Conservation (phyloP, 306 rosid genomes). For the Boehmeria nivea region DNA sequence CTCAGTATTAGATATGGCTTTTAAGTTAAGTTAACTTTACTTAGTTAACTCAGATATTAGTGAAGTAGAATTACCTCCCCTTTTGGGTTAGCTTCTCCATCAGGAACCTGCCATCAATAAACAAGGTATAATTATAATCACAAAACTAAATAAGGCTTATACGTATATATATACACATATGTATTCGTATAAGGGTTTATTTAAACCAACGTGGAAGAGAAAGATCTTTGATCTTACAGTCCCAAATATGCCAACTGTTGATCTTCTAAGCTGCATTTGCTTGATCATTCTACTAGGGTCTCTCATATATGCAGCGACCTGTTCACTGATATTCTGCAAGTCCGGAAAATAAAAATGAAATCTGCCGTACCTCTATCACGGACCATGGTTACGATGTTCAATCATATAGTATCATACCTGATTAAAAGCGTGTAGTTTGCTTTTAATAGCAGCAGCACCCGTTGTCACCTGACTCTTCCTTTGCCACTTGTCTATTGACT, state of each 20-base stretch:
- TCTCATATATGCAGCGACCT: conserved; percentile 82
- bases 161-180: background rate
- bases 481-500: conserved; percentile 85
- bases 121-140: background rate
- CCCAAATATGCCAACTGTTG: conserved; percentile 55
- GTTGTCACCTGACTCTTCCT: conserved; percentile 84
- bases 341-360: conserved; percentile 1
- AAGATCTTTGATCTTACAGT: conserved; percentile 40
- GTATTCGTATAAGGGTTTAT: background rate
- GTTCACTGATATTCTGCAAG: conserved; percentile 69
- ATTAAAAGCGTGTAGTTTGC: conserved; percentile 79
- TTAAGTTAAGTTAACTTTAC: no score
- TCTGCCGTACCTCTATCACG: background rate
- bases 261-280: conserved; percentile 72
- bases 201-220: background rate
- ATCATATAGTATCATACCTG: conserved; percentile 58
- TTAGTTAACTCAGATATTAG: no score
- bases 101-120: conserved; percentile 42
- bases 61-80: conserved; percentile 40
- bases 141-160: no score
- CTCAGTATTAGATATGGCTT: background rate
- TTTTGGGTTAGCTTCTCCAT: conserved; percentile 17
- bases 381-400: conserved; percentile 15
- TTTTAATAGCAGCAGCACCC: conserved; percentile 83
- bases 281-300: conserved; percentile 87